Evolutionary conservation across 1,284 basidiomycete genomes (phyloP).

Genomic region (Stereum hirsutum): DNA sequence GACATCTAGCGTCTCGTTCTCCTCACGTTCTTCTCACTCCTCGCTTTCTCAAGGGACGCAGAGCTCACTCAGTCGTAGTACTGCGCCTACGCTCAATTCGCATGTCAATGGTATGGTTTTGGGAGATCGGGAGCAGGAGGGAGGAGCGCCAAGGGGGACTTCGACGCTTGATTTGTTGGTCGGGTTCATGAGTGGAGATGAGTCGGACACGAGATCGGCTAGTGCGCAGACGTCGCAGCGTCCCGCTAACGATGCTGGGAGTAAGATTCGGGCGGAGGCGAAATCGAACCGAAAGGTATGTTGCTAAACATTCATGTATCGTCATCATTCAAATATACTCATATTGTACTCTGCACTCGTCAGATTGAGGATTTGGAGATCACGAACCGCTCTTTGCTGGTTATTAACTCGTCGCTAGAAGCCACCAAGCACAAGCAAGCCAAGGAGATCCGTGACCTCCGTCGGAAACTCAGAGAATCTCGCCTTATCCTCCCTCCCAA

Average conservation of each 20-base stretch:
- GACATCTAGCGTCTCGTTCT: slow-evolving; percentile 58
- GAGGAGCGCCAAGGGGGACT: no score
- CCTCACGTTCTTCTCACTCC: slow-evolving; percentile 56
- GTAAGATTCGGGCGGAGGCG: slow-evolving; percentile 53
- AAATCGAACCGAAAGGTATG: slow-evolving; percentile 72
- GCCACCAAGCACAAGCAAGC: slow-evolving; percentile 68
- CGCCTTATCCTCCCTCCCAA: slow-evolving; percentile 65
- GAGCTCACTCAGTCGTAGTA: slow-evolving; percentile 25
- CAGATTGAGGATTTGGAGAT: slow-evolving; percentile 82
- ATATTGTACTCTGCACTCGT: background rate
- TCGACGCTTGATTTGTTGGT: no score
- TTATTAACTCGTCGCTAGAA: slow-evolving; percentile 69
- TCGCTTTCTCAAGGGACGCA: slow-evolving; percentile 29
- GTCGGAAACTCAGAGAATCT: slow-evolving; percentile 68
- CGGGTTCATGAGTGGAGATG: no score
- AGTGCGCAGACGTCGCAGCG: no score
- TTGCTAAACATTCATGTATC: background rate
- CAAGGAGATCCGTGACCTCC: slow-evolving; percentile 70
- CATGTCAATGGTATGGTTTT: slow-evolving; percentile 9
- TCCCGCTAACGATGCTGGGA: slow-evolving; percentile 28
- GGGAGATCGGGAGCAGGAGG: background rate
- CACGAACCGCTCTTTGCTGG: slow-evolving; percentile 68
- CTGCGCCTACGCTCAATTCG: slow-evolving; percentile 22
- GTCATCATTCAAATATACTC: background rate
- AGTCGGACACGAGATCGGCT: no score